These are phyloP conservation scores for Aspergillus mulundensis DNA, from an alignment of 495 filamentous ascomycete species.

Conservation along the genomic window DNA sequence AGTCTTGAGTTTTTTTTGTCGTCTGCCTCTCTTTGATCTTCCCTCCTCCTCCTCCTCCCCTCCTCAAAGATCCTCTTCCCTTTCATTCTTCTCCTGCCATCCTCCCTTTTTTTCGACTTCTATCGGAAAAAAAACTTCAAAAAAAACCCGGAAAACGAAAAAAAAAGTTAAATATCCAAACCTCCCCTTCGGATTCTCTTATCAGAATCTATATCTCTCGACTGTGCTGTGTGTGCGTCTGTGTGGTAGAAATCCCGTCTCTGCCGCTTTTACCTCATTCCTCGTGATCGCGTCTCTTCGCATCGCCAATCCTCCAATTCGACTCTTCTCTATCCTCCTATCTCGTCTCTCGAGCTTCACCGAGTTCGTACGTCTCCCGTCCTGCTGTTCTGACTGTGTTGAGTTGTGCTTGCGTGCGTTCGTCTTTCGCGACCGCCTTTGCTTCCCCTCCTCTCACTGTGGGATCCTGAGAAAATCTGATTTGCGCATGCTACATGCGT, in stretches of 20 bases:
- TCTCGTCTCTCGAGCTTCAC: conserved; percentile 10
- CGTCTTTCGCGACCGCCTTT: conserved; percentile 13
- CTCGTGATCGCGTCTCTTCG: conserved; percentile 20
- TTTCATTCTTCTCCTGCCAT: conserved; percentile 37
- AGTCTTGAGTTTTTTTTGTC: conserved; percentile 17
- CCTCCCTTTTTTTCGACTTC: conserved; percentile 37
- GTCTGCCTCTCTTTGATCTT: conserved; percentile 28
- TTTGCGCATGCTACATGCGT: neutral
- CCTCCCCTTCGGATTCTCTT: neutral
- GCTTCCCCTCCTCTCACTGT: neutral
- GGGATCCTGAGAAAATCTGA: neutral
- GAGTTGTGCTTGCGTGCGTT: conserved; percentile 2
- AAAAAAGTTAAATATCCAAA: conserved; percentile 38
- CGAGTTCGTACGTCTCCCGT: conserved; percentile 14
- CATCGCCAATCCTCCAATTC: conserved; percentile 2
- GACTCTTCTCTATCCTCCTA: neutral
- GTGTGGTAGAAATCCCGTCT: conserved; percentile 35
- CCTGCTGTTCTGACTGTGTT: neutral
- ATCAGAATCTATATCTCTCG: conserved; percentile 19
- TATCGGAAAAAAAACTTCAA: conserved; percentile 40
- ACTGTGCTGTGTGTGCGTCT: conserved; percentile 34
- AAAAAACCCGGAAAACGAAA: conserved; percentile 33
- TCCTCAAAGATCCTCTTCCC: conserved; percentile 20
- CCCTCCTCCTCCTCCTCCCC: conserved; percentile 24
- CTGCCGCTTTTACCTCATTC: conserved; percentile 14